Base-by-base conservation (phyloP, 192 early-diverging fungal genomes). In the Coemansia sp. region DNA sequence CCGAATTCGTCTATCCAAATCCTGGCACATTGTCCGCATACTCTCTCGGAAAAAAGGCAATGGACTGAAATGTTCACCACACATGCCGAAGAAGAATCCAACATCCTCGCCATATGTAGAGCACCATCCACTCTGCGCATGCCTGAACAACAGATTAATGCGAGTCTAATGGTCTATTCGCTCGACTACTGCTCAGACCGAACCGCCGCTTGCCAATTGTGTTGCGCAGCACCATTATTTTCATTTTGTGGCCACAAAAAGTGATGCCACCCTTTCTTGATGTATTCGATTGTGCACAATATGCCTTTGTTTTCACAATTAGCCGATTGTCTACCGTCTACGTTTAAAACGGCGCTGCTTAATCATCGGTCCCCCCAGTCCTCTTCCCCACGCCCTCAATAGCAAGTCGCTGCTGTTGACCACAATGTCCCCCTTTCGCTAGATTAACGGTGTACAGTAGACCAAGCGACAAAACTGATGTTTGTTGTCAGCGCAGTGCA, bases 151-250 rank as follows among this genome's bases (percentile, higher is more conserved):
- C 44, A 46, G 8, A 21, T 21, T 6, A 21, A 19, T 24, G n/a
- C 24, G 46, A 48, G 46, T 33, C 57, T 59, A 59, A 19, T 21
- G 57, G 57, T 54, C 51, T 37, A 37, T 33, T 59, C 9, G 35
- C 57, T 59, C 57, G n/a, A 35, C 57, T 59, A 59, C 57, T 59
- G 57, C 57, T 17, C 57, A 37, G 57, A 59, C 57, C 34, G 57
- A 59, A 31, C 51, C 24, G 51, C 6, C 53, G 21, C 31, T 14
- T 56, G 29, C 53, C 31, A 34, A 56, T 56, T 56, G 53, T 56
- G 53, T 19, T 56, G 19, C 53, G n/a, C 33, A 36, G 17, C 17
- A 37, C 57, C 57, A 59, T 59, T 59, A 37, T 59, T n/a, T 59
- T 59, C 19, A n/a, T 10, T 19, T 36, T 34, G 13, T 37, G 40